Conservation (phyloP, 805 yeast species). For the Barnettozyma californica region DNA sequence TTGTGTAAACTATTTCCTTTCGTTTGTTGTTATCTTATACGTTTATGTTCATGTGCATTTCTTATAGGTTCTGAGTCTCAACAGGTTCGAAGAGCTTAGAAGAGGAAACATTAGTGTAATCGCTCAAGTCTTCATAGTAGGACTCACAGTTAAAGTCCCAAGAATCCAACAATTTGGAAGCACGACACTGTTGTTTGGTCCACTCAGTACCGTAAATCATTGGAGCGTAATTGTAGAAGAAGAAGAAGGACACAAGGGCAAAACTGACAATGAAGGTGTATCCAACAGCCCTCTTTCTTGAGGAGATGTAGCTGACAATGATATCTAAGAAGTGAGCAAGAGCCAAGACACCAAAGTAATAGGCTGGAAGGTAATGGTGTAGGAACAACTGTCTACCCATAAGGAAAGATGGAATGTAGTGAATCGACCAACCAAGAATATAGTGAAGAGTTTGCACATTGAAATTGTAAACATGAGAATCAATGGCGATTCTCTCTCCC, state of each 20-base stretch:
- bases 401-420: conserved; percentile 69
- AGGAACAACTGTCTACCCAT: conserved; percentile 92
- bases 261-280: conserved; percentile 43
- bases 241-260: conserved; percentile 42
- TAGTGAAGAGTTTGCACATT: conserved; percentile 59
- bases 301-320: conserved; percentile 38
- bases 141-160: conserved; percentile 90
- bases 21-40: background rate
- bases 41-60: background rate
- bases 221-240: conserved; percentile 62
- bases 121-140: conserved; percentile 24
- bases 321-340: conserved; percentile 65
- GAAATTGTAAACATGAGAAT: conserved; percentile 56
- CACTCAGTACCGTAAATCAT: conserved; percentile 75
- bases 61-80: background rate
- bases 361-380: conserved; percentile 91
- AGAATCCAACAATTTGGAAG: conserved; percentile 49
- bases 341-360: conserved; percentile 79
- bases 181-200: conserved; percentile 64
- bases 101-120: background rate
- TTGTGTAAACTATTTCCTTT: background rate
- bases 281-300: conserved; percentile 38
- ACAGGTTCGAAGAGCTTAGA: conserved; percentile 3
- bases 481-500: conserved; percentile 43
- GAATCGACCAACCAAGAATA: conserved; percentile 65